Conservation (phyloP, 768 basidiomycete species). For the Clavaria fumosa region DNA sequence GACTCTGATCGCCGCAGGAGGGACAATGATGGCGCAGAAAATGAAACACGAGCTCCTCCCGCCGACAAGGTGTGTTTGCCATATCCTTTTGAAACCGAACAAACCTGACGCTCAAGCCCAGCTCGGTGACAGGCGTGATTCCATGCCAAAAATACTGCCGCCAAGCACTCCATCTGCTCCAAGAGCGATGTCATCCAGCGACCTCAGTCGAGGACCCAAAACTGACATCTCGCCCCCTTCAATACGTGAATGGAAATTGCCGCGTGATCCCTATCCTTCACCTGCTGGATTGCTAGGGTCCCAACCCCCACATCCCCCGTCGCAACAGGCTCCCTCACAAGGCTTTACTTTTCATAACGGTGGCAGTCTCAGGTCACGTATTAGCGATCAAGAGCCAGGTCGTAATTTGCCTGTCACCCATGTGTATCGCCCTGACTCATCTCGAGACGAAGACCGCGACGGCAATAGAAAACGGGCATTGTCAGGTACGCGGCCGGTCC, state of each 20-base stretch:
- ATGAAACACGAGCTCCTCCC: slow-evolving; percentile 29
- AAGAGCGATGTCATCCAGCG: slow-evolving; percentile 47
- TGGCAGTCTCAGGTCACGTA: slow-evolving; percentile 32
- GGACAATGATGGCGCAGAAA: slow-evolving; percentile 43
- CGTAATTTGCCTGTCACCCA: slow-evolving; percentile 24
- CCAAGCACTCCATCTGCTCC: slow-evolving; percentile 54
- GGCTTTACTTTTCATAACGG: slow-evolving; percentile 12
- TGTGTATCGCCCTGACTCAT: slow-evolving; percentile 30
- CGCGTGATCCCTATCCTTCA: slow-evolving; percentile 17
- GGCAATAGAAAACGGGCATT: slow-evolving; percentile 47
- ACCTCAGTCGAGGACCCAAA: slow-evolving; percentile 27
- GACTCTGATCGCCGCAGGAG: slow-evolving; percentile 56
- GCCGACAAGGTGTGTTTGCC: slow-evolving; percentile 42
- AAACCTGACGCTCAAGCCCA: slow-evolving; percentile 12
- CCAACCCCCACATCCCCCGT: not conserved
- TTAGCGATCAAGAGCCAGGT: slow-evolving; percentile 42
- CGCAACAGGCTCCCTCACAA: slow-evolving; percentile 15
- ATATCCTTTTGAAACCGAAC: not conserved
- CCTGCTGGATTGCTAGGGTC: slow-evolving; percentile 9
- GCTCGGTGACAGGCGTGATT: slow-evolving; percentile 37
- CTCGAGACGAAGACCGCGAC: slow-evolving; percentile 50
- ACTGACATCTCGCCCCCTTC: slow-evolving; percentile 23
- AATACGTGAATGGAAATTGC: slow-evolving; percentile 35
- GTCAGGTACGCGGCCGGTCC: slow-evolving; percentile 34
- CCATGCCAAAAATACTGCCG: slow-evolving; percentile 30